Base-by-base conservation (phyloP, 345 rosid genomes). In the Turnera subulata region DNA sequence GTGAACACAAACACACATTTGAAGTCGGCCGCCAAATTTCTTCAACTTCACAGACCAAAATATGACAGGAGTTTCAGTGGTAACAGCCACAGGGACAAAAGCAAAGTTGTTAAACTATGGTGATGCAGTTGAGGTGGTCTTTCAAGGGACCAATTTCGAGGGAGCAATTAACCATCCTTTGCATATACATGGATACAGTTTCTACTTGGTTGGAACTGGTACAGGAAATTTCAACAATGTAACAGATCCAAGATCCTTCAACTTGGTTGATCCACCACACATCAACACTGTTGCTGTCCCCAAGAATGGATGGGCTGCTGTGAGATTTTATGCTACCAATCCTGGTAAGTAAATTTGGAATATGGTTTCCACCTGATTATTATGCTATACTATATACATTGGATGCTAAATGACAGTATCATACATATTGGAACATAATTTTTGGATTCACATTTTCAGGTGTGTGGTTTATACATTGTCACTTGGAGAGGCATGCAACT, bases 121-220 rank as follows among this genome's bases (percentile, higher is more conserved):
- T 6, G 77, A 75, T 1, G 57, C 21, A 1, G 80, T 79, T 0
- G 84, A 79, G 29, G 61, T 79, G 8, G 72, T 79, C 11, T 61
- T 53, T 20, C 84, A 79, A 61, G 78, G 78, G 39, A 79, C 84
- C 5, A 73, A 73, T 42, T 22, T 76, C 0, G 44, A 56, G 0
- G 59, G 67, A 1, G 58, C 69, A 1, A 60, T 39, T 22, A 67
- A 66, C 52, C 83, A 79, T 59, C 83, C 83, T 0, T 66, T 79
- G 68, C 84, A 79, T 64, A 25, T 76, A 0, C 84, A 79, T 29
- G 83, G 80, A 1, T 66, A 32, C 39, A 75, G 73, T 67, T 75
- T 78, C 71, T 78, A 69, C 56, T 46, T 79, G 54, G 80, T 79
- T 11, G 84, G 84, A 2, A 51, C 25, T 8, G 78, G 72, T 1